Percentiles rank a stretch among this genome's conserved stretches.
Conservation (phyloP, 139 green algal genomes). For the Auxenochlorella protothecoides region DNA sequence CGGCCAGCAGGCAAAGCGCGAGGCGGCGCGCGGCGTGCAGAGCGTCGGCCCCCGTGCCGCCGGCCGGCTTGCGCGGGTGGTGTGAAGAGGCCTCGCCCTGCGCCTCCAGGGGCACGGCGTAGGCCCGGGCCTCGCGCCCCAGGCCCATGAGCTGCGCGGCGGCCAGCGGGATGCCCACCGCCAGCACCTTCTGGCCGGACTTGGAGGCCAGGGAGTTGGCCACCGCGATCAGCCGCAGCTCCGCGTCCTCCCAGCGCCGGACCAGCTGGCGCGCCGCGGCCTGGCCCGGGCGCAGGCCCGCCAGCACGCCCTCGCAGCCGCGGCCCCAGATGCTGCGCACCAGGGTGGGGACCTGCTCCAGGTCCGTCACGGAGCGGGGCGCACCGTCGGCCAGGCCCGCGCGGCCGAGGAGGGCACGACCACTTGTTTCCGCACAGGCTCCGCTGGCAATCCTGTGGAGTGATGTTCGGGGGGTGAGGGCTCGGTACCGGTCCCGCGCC, state of each 20-base stretch:
- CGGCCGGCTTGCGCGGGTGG: not conserved
- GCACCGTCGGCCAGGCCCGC: not conserved
- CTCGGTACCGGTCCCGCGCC: no score
- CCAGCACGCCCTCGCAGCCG: slow-evolving; percentile 10
- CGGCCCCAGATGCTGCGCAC: slow-evolving; percentile 21
- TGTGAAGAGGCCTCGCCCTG: not conserved
- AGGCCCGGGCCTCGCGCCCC: slow-evolving; percentile 3
- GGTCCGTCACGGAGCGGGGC: not conserved
- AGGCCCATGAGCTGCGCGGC: slow-evolving; percentile 13
- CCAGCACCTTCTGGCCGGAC: slow-evolving; percentile 11
- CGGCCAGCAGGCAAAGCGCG: not conserved
- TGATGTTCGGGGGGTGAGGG: no score
- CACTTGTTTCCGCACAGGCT: no score
- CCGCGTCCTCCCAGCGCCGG: slow-evolving; percentile 11
- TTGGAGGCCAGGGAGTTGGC: slow-evolving; percentile 18
- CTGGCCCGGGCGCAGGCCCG: slow-evolving; percentile 5
- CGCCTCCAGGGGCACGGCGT: not conserved
- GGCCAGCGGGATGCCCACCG: slow-evolving; percentile 18
- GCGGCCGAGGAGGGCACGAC: no score
- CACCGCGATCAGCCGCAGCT: slow-evolving; percentile 25
- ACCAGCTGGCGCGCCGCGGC: slow-evolving; percentile 1
- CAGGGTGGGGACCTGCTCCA: slow-evolving; percentile 7
- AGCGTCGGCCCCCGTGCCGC: not conserved
- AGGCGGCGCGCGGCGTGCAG: not conserved
- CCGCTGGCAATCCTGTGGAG: no score